Percentiles rank a stretch among this genome's conserved stretches.
Evolutionary conservation across 305 asterid genomes (phyloP).

Genomic region (Striga hermonthica): DNA sequence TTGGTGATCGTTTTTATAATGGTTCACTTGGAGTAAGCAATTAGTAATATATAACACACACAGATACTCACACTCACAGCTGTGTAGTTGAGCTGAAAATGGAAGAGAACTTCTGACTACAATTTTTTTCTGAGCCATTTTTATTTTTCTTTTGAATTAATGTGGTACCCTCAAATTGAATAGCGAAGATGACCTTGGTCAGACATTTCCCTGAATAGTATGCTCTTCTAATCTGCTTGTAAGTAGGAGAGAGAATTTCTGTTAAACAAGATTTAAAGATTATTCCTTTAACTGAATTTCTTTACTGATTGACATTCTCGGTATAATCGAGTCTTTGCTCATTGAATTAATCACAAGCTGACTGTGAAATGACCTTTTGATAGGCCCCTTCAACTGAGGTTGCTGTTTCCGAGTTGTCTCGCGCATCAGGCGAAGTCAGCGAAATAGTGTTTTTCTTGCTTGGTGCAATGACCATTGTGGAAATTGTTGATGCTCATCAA

Average conservation of each 20-base stretch:
- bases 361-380: conserved; percentile 29
- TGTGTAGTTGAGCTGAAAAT: no score
- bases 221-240: not conserved
- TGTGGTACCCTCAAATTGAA: no score
- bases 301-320: not conserved
- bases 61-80: no score
- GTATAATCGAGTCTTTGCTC: not conserved
- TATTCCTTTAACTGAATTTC: conserved; percentile 4
- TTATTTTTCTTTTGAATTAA: no score
- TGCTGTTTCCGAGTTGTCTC: conserved; percentile 91
- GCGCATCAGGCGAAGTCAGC: conserved; percentile 93
- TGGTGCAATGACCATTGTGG: conserved; percentile 98
- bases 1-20: no score
- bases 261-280: not conserved
- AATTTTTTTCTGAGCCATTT: no score
- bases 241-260: not conserved
- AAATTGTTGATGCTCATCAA: conserved; percentile 97
- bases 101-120: no score
- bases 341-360: conserved; percentile 25
- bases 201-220: no score
- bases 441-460: conserved; percentile 94
- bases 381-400: conserved; percentile 95
- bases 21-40: no score
- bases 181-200: no score
- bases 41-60: no score